These are phyloP conservation scores for Vitis cinerea DNA, from an alignment of 164 flowering plant species.

Conservation along the genomic window DNA sequence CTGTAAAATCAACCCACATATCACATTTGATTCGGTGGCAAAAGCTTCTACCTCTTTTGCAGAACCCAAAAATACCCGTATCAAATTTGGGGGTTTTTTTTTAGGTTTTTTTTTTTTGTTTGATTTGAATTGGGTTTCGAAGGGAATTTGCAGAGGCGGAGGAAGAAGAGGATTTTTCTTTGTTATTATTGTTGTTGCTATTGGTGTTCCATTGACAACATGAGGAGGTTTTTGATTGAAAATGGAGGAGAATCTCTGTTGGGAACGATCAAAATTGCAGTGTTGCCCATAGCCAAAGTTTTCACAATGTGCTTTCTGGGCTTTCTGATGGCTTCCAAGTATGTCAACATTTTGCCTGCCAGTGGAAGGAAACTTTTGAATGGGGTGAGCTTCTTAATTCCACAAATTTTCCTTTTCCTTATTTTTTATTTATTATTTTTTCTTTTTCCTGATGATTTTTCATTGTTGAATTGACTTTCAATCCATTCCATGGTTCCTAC, in stretches of 20 bases:
- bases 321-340: constrained; percentile 90
- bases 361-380: constrained; percentile 82
- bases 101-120: too few relatives aligned
- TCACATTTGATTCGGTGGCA: too few relatives aligned
- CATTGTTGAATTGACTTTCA: background rate
- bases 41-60: too few relatives aligned
- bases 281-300: constrained; percentile 88
- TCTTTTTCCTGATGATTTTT: background rate
- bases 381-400: constrained; percentile 54
- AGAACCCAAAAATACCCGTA: too few relatives aligned
- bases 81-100: too few relatives aligned
- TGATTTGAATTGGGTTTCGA: too few relatives aligned
- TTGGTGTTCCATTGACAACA: constrained; percentile 1
- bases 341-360: constrained; percentile 84
- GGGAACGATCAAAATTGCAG: constrained; percentile 70
- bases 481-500: too few relatives aligned
- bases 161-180: too few relatives aligned
- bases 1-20: too few relatives aligned
- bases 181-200: too few relatives aligned
- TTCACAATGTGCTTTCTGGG: constrained; percentile 91
- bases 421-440: background rate
- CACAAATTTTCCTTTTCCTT: too few relatives aligned
- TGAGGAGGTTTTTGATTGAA: constrained; percentile 40
- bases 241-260: constrained; percentile 51
- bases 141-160: too few relatives aligned